Evolutionary conservation across 768 basidiomycete genomes (phyloP).

Genomic region (Trametes sanguinea): DNA sequence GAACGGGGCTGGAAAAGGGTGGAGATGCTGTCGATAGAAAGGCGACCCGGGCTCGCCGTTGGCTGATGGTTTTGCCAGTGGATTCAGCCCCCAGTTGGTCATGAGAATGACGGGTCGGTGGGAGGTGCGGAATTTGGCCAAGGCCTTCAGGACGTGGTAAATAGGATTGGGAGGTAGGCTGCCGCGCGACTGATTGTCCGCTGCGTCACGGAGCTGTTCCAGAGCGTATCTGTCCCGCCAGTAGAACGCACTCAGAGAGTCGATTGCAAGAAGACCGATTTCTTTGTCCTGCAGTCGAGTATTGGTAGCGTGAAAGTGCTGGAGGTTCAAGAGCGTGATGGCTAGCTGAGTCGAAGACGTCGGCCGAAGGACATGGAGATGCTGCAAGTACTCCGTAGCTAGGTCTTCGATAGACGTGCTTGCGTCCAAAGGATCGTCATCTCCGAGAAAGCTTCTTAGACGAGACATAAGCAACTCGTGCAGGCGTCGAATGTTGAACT

Average conservation of each 20-base stretch:
- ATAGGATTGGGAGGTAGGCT: constrained; percentile 36
- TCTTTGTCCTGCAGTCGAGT: constrained; percentile 48
- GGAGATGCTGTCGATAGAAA: constrained; percentile 55
- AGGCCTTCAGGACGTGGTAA: constrained; percentile 47
- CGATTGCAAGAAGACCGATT: constrained; percentile 68
- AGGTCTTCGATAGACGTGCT: constrained; percentile 30
- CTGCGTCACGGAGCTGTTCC: constrained; percentile 49
- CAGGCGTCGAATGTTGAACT: constrained; percentile 61
- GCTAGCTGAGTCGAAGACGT: constrained; percentile 69
- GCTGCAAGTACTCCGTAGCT: constrained; percentile 45
- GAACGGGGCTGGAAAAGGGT: constrained; percentile 43
- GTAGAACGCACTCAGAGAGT: constrained; percentile 76
- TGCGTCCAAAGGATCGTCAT: neutral
- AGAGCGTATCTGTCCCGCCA: constrained; percentile 72
- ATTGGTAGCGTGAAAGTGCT: constrained; percentile 49
- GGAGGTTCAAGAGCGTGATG: constrained; percentile 59
- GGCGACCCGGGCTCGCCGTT: constrained; percentile 27
- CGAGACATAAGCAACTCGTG: constrained; percentile 52
- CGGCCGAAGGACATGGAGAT: constrained; percentile 71
- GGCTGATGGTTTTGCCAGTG: constrained; percentile 23
- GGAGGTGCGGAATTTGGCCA: constrained; percentile 50
- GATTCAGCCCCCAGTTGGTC: constrained; percentile 63
- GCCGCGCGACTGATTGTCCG: constrained; percentile 9
- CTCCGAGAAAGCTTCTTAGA: constrained; percentile 37
- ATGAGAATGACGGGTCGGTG: constrained; percentile 55